Base-by-base conservation (phyloP, 768 basidiomycete species). In the Suillus placidus region DNA sequence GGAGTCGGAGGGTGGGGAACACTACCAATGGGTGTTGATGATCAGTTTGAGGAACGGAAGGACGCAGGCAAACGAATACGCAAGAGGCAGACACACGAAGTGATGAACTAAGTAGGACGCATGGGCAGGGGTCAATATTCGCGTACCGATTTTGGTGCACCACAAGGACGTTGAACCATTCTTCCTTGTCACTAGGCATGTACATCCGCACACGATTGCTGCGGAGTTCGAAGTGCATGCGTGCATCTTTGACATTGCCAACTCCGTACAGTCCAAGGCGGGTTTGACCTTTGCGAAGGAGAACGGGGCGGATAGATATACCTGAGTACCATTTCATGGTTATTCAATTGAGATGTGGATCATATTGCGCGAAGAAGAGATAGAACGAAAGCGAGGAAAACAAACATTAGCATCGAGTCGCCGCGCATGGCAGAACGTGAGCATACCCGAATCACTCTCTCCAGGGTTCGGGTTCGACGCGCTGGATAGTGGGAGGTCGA, bases 171-270 rank as follows among this genome's bases (percentile, higher is more conserved):
- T 99, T 99, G 79, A 99, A 99, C 95, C 95, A 99, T 30, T 91
- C 84, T 14, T 94, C 85, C 72, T 92, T 93, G 76, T 97, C 90
- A 66, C 85, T 85, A 2, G 97, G 97, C 91, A 95, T 93, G 78
- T 88, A 98, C 95, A 99, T 96, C 69, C 90, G 87, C 32, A 99
- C 95, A 49, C 96, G 87, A 73, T 97, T 95, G 70, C 93, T 94
- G 65, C 94, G 80, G 42, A 99, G 83, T 78, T 99, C 97, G 71
- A 92, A 96, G 75, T 98, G 95, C 93, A 99, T 95, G 55, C 97
- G 83, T 69, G 91, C 88, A 75, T 99, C 97, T 76, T 95, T 95
- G 74, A 99, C 90, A 71, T 99, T 99, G 34, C 97, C 97, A 55
- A 99, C 86, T 1, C 96, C 96, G 74, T 98, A 99, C 73, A 99